Evolutionary conservation across 805 yeast genomes (phyloP).

Genomic region (Tetrapisispora arboricola): DNA sequence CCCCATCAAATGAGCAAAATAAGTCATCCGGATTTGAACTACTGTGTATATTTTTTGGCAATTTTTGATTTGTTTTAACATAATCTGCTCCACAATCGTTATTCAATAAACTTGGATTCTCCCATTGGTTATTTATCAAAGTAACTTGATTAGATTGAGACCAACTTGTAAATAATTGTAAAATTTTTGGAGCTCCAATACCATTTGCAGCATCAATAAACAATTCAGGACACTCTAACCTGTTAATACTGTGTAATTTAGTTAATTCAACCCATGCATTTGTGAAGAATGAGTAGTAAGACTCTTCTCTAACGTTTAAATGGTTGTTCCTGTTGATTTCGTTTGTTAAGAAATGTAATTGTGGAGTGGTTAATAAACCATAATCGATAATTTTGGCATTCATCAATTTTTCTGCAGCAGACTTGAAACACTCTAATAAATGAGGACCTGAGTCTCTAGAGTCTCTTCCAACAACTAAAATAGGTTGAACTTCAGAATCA

Average conservation of each 20-base stretch:
- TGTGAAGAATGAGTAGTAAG: slow-evolving; percentile 60
- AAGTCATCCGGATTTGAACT: slow-evolving; percentile 37
- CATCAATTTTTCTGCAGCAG: slow-evolving; percentile 54
- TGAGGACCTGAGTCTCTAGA: slow-evolving; percentile 75
- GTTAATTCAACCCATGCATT: slow-evolving; percentile 22
- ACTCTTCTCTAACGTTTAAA: slow-evolving; percentile 51
- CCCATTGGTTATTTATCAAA: slow-evolving; percentile 46
- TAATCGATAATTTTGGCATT: slow-evolving; percentile 40
- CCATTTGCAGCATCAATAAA: slow-evolving; percentile 92
- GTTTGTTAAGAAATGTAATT: slow-evolving; percentile 78
- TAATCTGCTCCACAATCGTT: slow-evolving; percentile 88
- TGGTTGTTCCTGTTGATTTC: slow-evolving; percentile 44
- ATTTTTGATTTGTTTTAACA: slow-evolving; percentile 78
- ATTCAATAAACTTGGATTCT: slow-evolving; percentile 52
- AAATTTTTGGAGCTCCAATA: slow-evolving; percentile 77
- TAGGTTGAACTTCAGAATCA: slow-evolving; percentile 17
- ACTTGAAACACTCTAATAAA: slow-evolving; percentile 33
- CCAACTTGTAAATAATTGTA: slow-evolving; percentile 33
- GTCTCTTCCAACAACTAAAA: slow-evolving; percentile 72
- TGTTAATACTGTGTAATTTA: slow-evolving; percentile 8
- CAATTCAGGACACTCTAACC: slow-evolving; percentile 27
- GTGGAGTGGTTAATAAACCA: slow-evolving; percentile 84
- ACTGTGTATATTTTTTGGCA: slow-evolving; percentile 48
- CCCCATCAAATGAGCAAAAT: slow-evolving; percentile 89
- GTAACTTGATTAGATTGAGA: slow-evolving; percentile 27